Base-by-base conservation (phyloP, 2,329 filamentous ascomycete species). In the Sordariomycetes sp. region DNA sequence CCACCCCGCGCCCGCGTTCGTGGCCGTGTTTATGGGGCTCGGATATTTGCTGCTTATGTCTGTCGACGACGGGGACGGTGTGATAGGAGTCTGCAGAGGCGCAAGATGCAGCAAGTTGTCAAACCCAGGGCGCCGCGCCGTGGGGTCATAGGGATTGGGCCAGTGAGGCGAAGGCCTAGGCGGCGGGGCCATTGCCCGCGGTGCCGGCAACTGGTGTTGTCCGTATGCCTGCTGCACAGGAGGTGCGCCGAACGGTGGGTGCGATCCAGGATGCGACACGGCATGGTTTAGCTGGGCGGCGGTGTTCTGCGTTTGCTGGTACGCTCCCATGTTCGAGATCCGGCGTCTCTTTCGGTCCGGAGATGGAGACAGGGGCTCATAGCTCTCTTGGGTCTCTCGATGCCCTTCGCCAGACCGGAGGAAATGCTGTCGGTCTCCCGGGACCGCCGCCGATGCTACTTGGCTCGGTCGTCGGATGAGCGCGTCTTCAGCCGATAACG, bases 261-360 rank as follows among this genome's bases (percentile, higher is more conserved):
- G 59, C 22, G 58, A 56, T 1, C 60, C 51, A 14, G 60, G 60
- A 53, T 62, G 54, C 8, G 59, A 43, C 12, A 58, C 28, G 35
- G 53, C 56, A 28, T 62, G 59, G 16, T 57, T 58, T 7, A 54
- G 59, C 25, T 61, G 61, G 8, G 59, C 59, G 25, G 57, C 59
- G 11, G 62, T 53, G 1, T 59, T 58, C 10, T 62, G 40, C 32
- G 67, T 62, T 1, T 65, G 58, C 50, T 70, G 71, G 37, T 72
- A 74, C 14, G 66, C 64, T 1, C 66, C 70, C 57, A 62, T 62
- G 51, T 73, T 74, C 61, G 80, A 81, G 65, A 80, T 80, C 43
- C 86, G 80, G 24, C 86, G 81, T 59, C 85, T 79, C 66, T 89
- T 88, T 32, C 72, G 69, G 57, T 87, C 85, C 11, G 78, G 75